These are phyloP conservation scores for Kluyveromyces lactis DNA, from an alignment of 805 yeast genomes.

Conservation along the genomic window DNA sequence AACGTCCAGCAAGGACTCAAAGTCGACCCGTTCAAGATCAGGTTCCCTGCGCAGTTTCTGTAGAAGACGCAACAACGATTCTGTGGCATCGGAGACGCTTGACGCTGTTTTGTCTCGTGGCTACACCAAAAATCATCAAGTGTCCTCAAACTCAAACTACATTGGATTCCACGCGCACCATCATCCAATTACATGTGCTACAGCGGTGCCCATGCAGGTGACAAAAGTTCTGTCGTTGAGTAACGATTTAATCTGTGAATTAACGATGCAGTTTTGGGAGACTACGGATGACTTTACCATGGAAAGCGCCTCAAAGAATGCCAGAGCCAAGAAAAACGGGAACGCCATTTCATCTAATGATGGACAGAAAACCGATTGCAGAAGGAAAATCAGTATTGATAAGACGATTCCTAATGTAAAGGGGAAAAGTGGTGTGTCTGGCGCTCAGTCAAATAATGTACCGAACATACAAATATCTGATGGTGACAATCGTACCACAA, in stretches of 20 bases:
- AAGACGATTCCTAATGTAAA: constrained; percentile 5
- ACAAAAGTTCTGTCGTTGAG: constrained; percentile 57
- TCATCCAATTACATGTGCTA: constrained; percentile 62
- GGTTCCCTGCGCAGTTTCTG: constrained; percentile 8
- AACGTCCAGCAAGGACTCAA: constrained; percentile 14
- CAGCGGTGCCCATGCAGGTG: constrained; percentile 69
- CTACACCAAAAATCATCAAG: constrained; percentile 4
- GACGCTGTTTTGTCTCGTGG: constrained; percentile 22
- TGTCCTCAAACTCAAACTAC: constrained; percentile 48
- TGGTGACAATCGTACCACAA: background rate
- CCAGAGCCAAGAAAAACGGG: background rate
- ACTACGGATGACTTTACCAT: constrained; percentile 10
- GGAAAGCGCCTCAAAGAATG: background rate
- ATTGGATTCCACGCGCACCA: constrained; percentile 72
- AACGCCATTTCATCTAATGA: constrained; percentile 8
- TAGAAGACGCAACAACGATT: constrained; percentile 5
- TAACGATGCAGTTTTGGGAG: constrained; percentile 29
- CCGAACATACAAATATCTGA: too few relatives aligned
- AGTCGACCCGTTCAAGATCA: constrained; percentile 3
- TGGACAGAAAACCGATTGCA: constrained; percentile 9
- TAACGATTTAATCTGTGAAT: constrained; percentile 71
- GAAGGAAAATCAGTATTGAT: too few relatives aligned
- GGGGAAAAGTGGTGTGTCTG: too few relatives aligned
- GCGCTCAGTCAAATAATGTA: too few relatives aligned
- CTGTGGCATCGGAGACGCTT: constrained; percentile 10